A percentile compares a stretch with the other conserved stretches of the same genome.
Evolutionary conservation across 495 filamentous ascomycete species (phyloP).

Genomic region (Aspergillus funiculosus): DNA sequence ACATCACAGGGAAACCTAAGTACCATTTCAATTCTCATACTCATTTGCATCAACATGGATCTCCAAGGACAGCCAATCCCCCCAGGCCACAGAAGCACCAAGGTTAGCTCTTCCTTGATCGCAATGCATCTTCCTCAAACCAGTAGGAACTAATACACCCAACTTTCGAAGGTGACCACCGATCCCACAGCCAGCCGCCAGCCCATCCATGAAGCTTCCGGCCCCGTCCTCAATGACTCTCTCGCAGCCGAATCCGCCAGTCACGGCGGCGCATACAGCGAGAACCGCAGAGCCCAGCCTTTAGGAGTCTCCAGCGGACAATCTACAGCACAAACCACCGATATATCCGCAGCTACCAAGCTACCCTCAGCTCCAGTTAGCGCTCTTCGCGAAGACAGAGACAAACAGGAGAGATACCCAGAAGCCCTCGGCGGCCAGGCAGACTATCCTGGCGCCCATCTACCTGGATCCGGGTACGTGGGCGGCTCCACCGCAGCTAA

Average conservation of each 20-base stretch:
- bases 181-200: slow-evolving; percentile 43
- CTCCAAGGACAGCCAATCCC: slow-evolving; percentile 44
- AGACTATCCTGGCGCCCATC: slow-evolving; percentile 43
- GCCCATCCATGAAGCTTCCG: slow-evolving; percentile 48
- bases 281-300: slow-evolving; percentile 47
- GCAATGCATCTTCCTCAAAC: no score
- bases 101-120: slow-evolving; percentile 26
- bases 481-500: slow-evolving; percentile 42
- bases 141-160: slow-evolving; percentile 2
- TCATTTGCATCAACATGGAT: slow-evolving; percentile 33
- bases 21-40: not conserved
- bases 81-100: slow-evolving; percentile 34
- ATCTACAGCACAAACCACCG: slow-evolving; percentile 52
- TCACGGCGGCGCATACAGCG: slow-evolving; percentile 46
- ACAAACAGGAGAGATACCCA: slow-evolving; percentile 44
- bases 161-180: slow-evolving; percentile 32
- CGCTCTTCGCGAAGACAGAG: slow-evolving; percentile 41
- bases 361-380: slow-evolving; percentile 48
- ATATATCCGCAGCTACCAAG: slow-evolving; percentile 46
- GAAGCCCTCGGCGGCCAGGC: slow-evolving; percentile 46
- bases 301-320: slow-evolving; percentile 39
- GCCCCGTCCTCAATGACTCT: slow-evolving; percentile 55
- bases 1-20: no score
- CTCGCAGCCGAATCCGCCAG: slow-evolving; percentile 58
- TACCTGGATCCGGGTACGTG: slow-evolving; percentile 34